Percentiles rank a stretch among this genome's conserved stretches.
These are phyloP conservation scores for Amauroascus niger DNA, from an alignment of 2,329 filamentous ascomycete species.

Conservation along the genomic window DNA sequence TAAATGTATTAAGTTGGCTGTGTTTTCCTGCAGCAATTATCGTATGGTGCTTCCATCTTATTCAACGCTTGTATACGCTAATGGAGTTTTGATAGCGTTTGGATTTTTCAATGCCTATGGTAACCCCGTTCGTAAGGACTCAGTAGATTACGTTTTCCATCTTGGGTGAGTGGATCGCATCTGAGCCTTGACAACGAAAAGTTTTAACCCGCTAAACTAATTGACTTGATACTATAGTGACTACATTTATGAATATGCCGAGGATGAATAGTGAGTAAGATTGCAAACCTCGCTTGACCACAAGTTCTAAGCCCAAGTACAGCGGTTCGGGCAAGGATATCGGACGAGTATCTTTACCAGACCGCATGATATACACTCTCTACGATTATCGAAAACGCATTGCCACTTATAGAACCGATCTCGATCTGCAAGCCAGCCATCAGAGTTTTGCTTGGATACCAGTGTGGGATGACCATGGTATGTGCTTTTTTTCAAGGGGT, in stretches of 20 bases:
- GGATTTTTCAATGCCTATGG: constrained; percentile 54
- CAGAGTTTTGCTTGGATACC: constrained; percentile 53
- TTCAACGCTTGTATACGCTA: constrained; percentile 18
- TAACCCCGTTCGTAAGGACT: constrained; percentile 50
- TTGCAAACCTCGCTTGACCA: constrained; percentile 3
- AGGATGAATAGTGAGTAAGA: constrained; percentile 26
- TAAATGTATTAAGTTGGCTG: constrained; percentile 49
- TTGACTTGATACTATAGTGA: constrained; percentile 27
- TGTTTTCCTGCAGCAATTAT: constrained; percentile 64
- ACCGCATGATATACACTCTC: constrained; percentile 31
- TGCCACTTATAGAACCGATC: constrained; percentile 52
- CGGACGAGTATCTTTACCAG: constrained; percentile 10
- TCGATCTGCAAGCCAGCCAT: constrained; percentile 48
- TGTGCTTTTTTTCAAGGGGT: constrained; percentile 14
- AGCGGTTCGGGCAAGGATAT: constrained; percentile 15
- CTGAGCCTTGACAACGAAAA: not conserved
- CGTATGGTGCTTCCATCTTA: constrained; percentile 29
- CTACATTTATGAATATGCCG: constrained; percentile 56
- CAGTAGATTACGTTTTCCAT: constrained; percentile 51
- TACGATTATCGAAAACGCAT: constrained; percentile 51
- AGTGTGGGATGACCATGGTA: constrained; percentile 54
- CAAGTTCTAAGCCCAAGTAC: constrained; percentile 25
- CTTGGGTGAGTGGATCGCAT: constrained; percentile 25
- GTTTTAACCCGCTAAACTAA: not conserved
- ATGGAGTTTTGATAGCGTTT: constrained; percentile 27